Percentiles rank a stretch among this genome's conserved stretches.
Conservation (phyloP, 78 protist genomes). For the slime mould (Dictyostelium discoideum) region DNA sequence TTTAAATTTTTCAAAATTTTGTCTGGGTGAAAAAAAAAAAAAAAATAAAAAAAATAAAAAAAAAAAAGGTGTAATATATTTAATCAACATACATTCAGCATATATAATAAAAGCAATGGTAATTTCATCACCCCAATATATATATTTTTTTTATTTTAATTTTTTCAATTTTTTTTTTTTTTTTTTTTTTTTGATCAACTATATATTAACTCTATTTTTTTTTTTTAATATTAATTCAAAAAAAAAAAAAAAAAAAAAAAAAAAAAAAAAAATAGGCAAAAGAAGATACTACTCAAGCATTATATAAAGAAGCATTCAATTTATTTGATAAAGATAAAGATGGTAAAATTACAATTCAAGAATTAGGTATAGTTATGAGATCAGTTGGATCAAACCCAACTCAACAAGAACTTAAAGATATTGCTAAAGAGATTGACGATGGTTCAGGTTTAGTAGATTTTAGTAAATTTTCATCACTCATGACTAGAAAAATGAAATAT, state of each 20-base stretch:
- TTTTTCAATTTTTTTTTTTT: background rate
- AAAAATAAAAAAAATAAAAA: background rate
- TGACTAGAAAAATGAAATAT: slow-evolving; percentile 49
- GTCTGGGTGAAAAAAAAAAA: background rate
- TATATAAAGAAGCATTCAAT: slow-evolving; percentile 74
- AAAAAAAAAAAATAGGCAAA: slow-evolving; percentile 28
- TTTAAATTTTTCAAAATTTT: too few species aligned
- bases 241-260: background rate
- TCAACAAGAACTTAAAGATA: slow-evolving; percentile 83
- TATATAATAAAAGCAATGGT: background rate
- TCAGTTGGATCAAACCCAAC: slow-evolving; percentile 86
- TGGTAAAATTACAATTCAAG: slow-evolving; percentile 80
- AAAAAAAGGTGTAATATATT: background rate
- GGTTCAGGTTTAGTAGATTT: slow-evolving; percentile 62
- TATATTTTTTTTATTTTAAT: background rate
- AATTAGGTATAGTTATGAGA: slow-evolving; percentile 86
- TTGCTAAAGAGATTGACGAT: slow-evolving; percentile 57
- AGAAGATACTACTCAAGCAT: slow-evolving; percentile 39
- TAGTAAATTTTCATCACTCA: slow-evolving; percentile 28
- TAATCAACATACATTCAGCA: background rate
- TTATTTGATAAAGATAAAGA: slow-evolving; percentile 87
- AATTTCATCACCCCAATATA: background rate
- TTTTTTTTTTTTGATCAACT: background rate
- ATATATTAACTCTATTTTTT: background rate
- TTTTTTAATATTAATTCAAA: too few species aligned